Evolutionary conservation across 345 rosid species (phyloP), one percentile per base, ranked within the genome.

Genomic region (Populus davidiana): DNA sequence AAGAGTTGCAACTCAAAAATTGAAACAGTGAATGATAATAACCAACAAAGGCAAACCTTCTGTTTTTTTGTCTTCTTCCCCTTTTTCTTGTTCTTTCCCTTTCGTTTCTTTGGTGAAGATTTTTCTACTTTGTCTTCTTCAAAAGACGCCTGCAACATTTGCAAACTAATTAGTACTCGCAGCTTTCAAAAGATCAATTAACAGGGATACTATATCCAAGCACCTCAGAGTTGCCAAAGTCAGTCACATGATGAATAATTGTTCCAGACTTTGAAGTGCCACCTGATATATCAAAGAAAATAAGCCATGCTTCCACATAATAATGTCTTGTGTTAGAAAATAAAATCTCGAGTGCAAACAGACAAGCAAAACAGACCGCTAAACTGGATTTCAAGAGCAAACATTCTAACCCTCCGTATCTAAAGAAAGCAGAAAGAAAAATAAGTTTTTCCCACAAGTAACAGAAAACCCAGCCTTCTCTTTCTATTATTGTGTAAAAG

Each of bases 171-270:
- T 6, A 64, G 66, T 33, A 8, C 5, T 49, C 12, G 7, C 5
- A 14, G 25, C 25, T 2, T 43, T 47, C 6, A 13, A 59, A 35
- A 59, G 54, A 78, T 7, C 3, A 67, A 67, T 50, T 13, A 36
- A 10, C 5, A n/a, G 66, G 23, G 41, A 41, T 29, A 39, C 14
- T 31, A 14, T 67, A 59, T 25, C 44, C 68, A 44, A 39, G 31
- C 6, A 82, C 86, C 84, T 85, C 76, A 44, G 81, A 69, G 63
- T 94, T 90, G 35, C 80, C 89, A 43, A 94, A 94, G 68, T 93
- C 88, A 83, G 81, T 86, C 36, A 94, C 96, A 72, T 91, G 97
- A 39, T 77, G 88, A 83, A 92, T 76, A 50, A 33, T 79, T 81
- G 84, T 84, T 80, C 90, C 89, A 29, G 93, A 88, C 75, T 83